These are phyloP conservation scores for Mycosarcoma mackinlayi DNA, from an alignment of 1,284 basidiomycete species.

Conservation along the genomic window DNA sequence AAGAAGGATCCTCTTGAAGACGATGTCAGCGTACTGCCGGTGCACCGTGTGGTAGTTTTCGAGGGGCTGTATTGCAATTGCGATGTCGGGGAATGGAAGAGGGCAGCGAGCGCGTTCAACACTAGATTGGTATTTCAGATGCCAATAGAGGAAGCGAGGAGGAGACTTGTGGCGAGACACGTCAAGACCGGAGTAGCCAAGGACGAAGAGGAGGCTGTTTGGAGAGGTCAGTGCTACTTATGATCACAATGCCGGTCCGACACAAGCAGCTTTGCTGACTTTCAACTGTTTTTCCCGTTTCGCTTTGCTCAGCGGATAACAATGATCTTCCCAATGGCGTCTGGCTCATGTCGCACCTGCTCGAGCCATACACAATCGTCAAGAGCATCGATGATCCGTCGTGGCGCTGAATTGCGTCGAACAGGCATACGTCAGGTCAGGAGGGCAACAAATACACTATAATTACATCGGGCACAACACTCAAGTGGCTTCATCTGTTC, in stretches of 20 bases:
- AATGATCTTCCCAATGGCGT: constrained; percentile 66
- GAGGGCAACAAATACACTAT: neutral
- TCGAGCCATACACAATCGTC: constrained; percentile 45
- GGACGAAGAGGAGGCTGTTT: constrained; percentile 75
- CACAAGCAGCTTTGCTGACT: neutral
- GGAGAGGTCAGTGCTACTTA: constrained; percentile 77
- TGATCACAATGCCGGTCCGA: neutral
- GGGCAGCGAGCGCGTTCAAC: constrained; percentile 77
- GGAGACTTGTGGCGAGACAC: constrained; percentile 79
- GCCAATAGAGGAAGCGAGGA: constrained; percentile 74
- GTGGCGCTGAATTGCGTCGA: constrained; percentile 16
- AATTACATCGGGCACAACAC: neutral
- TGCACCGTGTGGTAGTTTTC: constrained; percentile 80
- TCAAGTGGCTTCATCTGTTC: neutral
- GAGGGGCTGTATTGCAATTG: constrained; percentile 87
- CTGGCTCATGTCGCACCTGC: constrained; percentile 60
- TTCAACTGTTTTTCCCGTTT: neutral
- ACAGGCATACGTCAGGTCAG: neutral
- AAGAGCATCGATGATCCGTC: constrained; percentile 38
- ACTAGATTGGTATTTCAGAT: constrained; percentile 82
- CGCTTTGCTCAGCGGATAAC: constrained; percentile 50
- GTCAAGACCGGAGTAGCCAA: constrained; percentile 79
- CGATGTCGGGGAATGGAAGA: constrained; percentile 78
- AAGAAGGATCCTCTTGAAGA: constrained; percentile 72
- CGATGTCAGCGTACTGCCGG: constrained; percentile 73